phyloP scores from a whole-genome alignment of 352 stramenopile species.

The Pythium brassicae region DNA sequence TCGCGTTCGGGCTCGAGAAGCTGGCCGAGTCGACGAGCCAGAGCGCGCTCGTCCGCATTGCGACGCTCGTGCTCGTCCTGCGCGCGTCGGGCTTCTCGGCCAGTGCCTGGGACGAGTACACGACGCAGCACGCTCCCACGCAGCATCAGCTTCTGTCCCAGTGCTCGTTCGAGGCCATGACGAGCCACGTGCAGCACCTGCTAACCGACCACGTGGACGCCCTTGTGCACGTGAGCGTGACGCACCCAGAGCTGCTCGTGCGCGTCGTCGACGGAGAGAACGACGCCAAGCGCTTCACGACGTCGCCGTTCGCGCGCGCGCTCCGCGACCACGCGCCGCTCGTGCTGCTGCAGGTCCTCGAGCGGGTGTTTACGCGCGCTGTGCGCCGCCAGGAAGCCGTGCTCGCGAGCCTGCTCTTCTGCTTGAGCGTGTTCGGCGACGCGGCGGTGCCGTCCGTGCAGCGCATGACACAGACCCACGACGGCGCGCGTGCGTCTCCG shows the following conservation, averaged over 20 bases:
- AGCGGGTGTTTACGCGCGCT: constrained; percentile 49
- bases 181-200: constrained; percentile 30
- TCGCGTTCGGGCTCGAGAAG: constrained; percentile 59
- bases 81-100: constrained; percentile 26
- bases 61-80: constrained; percentile 58
- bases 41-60: constrained; percentile 55
- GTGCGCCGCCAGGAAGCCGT: constrained; percentile 52
- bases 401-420: constrained; percentile 45
- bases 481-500: neutral
- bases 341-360: constrained; percentile 46
- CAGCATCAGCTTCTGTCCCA: constrained; percentile 3
- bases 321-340: constrained; percentile 37
- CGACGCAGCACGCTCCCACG: neutral
- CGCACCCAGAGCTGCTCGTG: constrained; percentile 60
- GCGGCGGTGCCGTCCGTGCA: constrained; percentile 21
- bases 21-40: constrained; percentile 41
- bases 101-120: constrained; percentile 28
- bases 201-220: constrained; percentile 37
- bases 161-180: constrained; percentile 39
- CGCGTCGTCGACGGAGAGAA: constrained; percentile 10
- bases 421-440: constrained; percentile 47
- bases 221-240: constrained; percentile 51
- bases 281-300: constrained; percentile 13
- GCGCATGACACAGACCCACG: constrained; percentile 21
- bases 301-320: constrained; percentile 44